A percentile compares a stretch with the other conserved stretches of the same genome.
These are phyloP conservation scores for Chalaropsis thielavioides DNA, from an alignment of 2,329 filamentous ascomycete species.

Conservation along the genomic window DNA sequence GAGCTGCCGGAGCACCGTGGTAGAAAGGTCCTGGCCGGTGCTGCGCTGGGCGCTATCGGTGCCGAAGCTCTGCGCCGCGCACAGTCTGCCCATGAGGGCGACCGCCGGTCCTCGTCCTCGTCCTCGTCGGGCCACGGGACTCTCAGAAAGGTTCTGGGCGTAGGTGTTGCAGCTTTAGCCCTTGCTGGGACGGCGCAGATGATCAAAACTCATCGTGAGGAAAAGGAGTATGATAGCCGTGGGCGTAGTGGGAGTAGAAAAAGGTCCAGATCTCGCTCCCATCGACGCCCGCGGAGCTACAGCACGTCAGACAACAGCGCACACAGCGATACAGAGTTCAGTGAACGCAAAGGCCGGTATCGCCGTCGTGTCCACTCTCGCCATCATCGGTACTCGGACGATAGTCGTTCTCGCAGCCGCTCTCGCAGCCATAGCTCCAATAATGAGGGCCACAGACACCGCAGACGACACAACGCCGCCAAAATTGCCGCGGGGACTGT, in stretches of 20 bases:
- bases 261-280: background rate
- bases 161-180: slow-evolving; percentile 48
- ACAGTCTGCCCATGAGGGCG: slow-evolving; percentile 37
- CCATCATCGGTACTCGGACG: background rate
- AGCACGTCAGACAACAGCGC: background rate
- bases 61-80: slow-evolving; percentile 47
- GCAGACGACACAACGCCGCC: slow-evolving; percentile 31
- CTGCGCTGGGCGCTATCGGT: slow-evolving; percentile 47
- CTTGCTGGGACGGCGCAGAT: slow-evolving; percentile 53
- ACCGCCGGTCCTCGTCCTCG: slow-evolving; percentile 22
- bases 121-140: slow-evolving; percentile 34
- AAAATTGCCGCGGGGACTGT: slow-evolving; percentile 39
- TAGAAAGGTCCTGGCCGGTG: slow-evolving; percentile 45
- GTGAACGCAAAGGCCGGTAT: background rate
- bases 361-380: background rate
- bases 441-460: background rate
- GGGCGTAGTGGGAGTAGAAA: slow-evolving; percentile 35
- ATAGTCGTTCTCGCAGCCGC: slow-evolving; percentile 11
- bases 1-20: slow-evolving; percentile 38
- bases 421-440: slow-evolving; percentile 25
- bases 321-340: background rate
- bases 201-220: slow-evolving; percentile 43
- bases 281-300: background rate
- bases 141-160: slow-evolving; percentile 46
- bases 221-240: slow-evolving; percentile 39